Evolutionary conservation across 2,329 filamentous ascomycete species (phyloP), one percentile per base, ranked within the genome.

Genomic region (Microsporum ferrugineum): DNA sequence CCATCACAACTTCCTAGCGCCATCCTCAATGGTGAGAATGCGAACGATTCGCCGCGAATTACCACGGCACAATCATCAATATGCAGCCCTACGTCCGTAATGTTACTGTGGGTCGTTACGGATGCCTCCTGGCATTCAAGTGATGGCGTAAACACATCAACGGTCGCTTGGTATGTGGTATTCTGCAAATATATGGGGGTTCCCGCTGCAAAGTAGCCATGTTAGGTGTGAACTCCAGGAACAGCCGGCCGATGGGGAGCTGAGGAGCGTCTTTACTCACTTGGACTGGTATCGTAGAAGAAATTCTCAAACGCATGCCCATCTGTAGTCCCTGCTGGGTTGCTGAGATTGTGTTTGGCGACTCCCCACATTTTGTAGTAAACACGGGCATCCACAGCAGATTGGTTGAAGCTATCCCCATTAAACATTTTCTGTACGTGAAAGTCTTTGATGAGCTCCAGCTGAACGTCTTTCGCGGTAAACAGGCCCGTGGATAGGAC

Each of bases 401-500:
- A 33, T n/a, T 7, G 56, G 29, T 58, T 23, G 34, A 58, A 58
- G n/a, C 5, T 31, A 38, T 3, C 17, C 14, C 12, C 34, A 41
- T 58, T 31, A 33, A 58, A 58, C 1, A 5, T 2, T 12, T 58
- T 12, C 6, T 10, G 5, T n/a, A 58, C 34, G 5, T 17, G n/a
- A 17, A 58, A 41, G 5, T 29, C 10, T 23, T 41, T 36, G 6
- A 5, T 10, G 4, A 27, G 29, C n/a, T 51, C 45, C 14, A 53
- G 6, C 1, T 34, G 10, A 14, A 27, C 41, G 39, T 8, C 8
- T 14, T 53, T 23, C n/a, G 36, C 2, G 3, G 10, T 29, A 34
- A 60, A 51, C n/a, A 62, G 3, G 33, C 23, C 51, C 10, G 60
- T 33, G 8, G 62, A 58, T 33, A 38, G 36, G 23, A 60, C 45